phyloP scores from a whole-genome alignment of 768 basidiomycete genomes.

The Suillus fuscotomentosus region DNA sequence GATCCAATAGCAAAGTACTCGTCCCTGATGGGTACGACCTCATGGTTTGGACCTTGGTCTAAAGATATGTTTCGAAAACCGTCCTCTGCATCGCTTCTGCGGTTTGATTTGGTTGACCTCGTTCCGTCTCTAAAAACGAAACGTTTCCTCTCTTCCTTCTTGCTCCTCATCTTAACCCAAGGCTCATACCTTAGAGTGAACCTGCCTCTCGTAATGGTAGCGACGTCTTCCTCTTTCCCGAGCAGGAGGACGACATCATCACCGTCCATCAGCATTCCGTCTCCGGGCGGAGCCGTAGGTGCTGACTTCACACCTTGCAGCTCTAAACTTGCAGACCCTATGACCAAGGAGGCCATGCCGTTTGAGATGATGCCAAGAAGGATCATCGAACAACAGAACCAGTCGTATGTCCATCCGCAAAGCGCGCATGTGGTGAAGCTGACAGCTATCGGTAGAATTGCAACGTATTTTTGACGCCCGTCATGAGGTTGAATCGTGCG shows the following conservation, averaged over 20 bases:
- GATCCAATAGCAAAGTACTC: slow-evolving; percentile 21
- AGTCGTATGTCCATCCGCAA: slow-evolving; percentile 16
- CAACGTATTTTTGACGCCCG: not conserved
- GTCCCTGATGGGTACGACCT: not conserved
- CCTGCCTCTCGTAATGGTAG: slow-evolving; percentile 15
- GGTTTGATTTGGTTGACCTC: not conserved
- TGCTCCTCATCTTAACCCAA: not conserved
- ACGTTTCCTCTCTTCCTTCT: not conserved
- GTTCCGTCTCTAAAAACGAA: not conserved
- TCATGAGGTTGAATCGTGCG: not conserved
- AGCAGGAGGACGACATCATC: slow-evolving; percentile 13
- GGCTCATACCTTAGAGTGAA: slow-evolving; percentile 21
- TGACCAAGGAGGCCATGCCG: slow-evolving; percentile 16
- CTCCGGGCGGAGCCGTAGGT: slow-evolving; percentile 24
- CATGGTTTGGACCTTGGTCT: not conserved
- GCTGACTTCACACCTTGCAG: slow-evolving; percentile 14
- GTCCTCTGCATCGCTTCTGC: slow-evolving; percentile 4
- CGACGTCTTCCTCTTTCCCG: slow-evolving; percentile 14
- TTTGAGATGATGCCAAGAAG: slow-evolving; percentile 19
- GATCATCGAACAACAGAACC: slow-evolving; percentile 20
- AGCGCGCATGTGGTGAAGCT: slow-evolving; percentile 12
- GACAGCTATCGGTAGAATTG: slow-evolving; percentile 9
- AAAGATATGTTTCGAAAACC: not conserved
- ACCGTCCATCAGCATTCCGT: slow-evolving; percentile 21
- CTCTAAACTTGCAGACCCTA: slow-evolving; percentile 12